phyloP scores from a whole-genome alignment of 306 rosid genomes.

The Gastrolobium villosum region DNA sequence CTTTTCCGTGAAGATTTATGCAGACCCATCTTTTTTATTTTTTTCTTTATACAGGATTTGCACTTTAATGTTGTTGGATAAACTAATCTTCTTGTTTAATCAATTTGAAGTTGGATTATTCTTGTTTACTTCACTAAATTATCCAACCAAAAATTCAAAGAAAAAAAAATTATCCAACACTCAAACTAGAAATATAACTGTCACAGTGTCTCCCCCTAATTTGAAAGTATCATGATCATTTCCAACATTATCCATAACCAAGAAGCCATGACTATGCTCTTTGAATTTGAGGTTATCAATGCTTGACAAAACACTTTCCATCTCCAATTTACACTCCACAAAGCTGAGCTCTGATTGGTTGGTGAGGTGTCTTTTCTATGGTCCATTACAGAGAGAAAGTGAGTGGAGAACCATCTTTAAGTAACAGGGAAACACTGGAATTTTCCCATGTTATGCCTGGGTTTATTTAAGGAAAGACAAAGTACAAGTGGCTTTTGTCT shows the following conservation, averaged over 20 bases:
- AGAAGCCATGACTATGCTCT: slow-evolving; percentile 34
- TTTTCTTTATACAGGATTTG: slow-evolving; percentile 19
- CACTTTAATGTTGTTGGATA: slow-evolving; percentile 13
- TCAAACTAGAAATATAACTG: slow-evolving; percentile 27
- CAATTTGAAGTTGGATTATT: neutral
- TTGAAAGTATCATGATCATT: neutral
- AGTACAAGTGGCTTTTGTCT: slow-evolving; percentile 41
- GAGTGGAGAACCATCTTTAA: slow-evolving; percentile 31
- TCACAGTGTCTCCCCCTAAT: neutral
- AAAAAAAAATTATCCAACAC: neutral
- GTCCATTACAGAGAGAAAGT: slow-evolving; percentile 7
- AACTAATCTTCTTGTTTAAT: slow-evolving; percentile 24
- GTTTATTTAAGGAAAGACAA: slow-evolving; percentile 29
- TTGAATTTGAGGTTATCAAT: slow-evolving; percentile 39
- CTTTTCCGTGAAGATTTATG: neutral
- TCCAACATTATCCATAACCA: slow-evolving; percentile 32
- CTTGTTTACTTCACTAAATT: neutral
- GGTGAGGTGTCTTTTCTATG: slow-evolving; percentile 38
- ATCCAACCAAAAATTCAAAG: neutral
- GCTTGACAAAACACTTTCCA: slow-evolving; percentile 35
- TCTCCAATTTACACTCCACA: slow-evolving; percentile 50
- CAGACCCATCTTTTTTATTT: neutral
- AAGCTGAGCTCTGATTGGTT: slow-evolving; percentile 48
- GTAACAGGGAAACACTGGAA: slow-evolving; percentile 38
- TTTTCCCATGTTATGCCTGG: slow-evolving; percentile 1